Evolutionary conservation across 805 yeast genomes (phyloP).

Genomic region (Yueomyces sp.): DNA sequence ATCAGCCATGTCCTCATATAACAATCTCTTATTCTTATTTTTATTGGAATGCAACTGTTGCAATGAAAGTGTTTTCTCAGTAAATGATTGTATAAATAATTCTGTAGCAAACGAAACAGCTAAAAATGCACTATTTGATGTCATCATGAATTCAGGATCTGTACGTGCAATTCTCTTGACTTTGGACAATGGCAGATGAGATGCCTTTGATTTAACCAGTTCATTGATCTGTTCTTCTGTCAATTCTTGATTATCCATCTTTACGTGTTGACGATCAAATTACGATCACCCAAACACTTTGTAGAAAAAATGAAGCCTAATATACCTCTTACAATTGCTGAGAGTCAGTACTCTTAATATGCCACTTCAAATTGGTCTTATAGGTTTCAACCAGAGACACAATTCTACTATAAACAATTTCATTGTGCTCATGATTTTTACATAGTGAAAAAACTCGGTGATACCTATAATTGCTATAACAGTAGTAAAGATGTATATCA

Average conservation of each 20-base stretch:
- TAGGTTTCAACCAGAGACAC: no score
- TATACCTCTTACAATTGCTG: no score
- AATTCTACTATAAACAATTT: no score
- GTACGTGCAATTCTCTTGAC: constrained; percentile 17
- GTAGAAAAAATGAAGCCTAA: no score
- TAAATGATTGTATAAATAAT: constrained; percentile 11
- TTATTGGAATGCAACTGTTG: constrained; percentile 6
- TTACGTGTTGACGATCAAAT: no score
- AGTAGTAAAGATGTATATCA: no score
- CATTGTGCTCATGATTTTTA: no score
- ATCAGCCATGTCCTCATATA: constrained; percentile 14
- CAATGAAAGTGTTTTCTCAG: constrained; percentile 11
- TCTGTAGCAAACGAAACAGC: constrained; percentile 19
- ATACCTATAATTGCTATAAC: no score
- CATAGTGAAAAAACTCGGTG: no score
- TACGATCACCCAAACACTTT: no score
- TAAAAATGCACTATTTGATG: constrained; percentile 12
- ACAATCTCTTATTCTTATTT: constrained; percentile 5
- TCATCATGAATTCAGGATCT: constrained; percentile 16
- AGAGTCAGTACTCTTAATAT: no score
- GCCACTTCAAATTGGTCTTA: no score
- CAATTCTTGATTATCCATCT: constrained; percentile 5
- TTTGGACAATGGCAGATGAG: constrained; percentile 13
- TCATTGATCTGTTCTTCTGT: constrained; percentile 5
- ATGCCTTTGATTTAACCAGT: constrained; percentile 1